These are phyloP conservation scores for Colletotrichum gigasporum DNA, from an alignment of 2,329 filamentous ascomycete species.

Conservation along the genomic window DNA sequence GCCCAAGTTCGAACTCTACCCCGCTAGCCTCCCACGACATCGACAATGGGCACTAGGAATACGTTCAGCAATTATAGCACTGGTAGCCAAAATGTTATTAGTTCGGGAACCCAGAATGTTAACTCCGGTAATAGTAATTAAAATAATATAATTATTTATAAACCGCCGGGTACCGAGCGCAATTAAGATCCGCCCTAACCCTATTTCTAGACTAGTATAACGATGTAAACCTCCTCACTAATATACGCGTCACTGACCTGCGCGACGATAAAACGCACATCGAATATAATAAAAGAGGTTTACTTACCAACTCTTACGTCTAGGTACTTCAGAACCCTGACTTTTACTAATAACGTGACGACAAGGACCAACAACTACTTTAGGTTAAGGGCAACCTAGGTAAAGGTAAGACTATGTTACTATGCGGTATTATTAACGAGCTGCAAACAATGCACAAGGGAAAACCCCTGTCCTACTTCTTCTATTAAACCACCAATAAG, in stretches of 20 bases:
- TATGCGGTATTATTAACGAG: conserved; percentile 41
- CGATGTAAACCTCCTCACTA: background rate
- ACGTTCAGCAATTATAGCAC: background rate
- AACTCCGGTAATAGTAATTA: background rate
- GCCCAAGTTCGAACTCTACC: background rate
- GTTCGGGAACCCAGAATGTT: background rate
- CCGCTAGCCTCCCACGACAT: background rate
- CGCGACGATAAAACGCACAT: conserved; percentile 24
- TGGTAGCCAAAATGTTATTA: background rate
- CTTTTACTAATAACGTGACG: conserved; percentile 39
- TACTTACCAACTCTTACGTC: conserved; percentile 40
- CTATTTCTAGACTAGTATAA: background rate
- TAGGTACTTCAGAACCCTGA: conserved; percentile 43
- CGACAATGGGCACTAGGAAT: background rate
- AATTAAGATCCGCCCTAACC: background rate
- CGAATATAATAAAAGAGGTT: conserved; percentile 35
- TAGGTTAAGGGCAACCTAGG: too few species aligned
- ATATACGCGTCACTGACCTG: background rate
- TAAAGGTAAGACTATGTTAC: conserved; percentile 47
- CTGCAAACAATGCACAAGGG: conserved; percentile 27
- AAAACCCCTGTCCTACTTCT: conserved; percentile 42
- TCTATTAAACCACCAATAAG: conserved; percentile 51
- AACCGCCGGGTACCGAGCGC: background rate
- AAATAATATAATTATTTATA: background rate
- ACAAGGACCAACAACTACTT: conserved; percentile 33